A percentile compares a stretch with the other conserved stretches of the same genome.
Conservation (phyloP, 1,284 basidiomycete species). For the Pterulicium gracile region DNA sequence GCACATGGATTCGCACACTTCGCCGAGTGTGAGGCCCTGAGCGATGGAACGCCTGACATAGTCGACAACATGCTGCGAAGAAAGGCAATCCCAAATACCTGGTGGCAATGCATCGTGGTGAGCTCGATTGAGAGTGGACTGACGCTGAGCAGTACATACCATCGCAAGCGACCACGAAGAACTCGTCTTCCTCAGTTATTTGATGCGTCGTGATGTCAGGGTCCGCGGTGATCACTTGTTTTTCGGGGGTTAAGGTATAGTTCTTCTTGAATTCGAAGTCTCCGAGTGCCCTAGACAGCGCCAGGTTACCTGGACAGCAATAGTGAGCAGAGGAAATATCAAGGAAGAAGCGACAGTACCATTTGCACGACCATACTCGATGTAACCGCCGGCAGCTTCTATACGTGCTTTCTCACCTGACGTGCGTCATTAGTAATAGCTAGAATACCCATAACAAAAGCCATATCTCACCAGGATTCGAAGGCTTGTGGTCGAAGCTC, state of each 20-base stretch:
- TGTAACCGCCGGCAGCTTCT: slow-evolving; percentile 88
- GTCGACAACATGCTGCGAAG: slow-evolving; percentile 90
- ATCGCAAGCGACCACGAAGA: slow-evolving; percentile 93
- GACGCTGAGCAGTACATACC: slow-evolving; percentile 46
- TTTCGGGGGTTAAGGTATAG: slow-evolving; percentile 68
- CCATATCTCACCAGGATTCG: slow-evolving; percentile 57
- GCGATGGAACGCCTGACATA: slow-evolving; percentile 80
- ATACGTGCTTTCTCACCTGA: slow-evolving; percentile 84
- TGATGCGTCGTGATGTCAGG: slow-evolving; percentile 85
- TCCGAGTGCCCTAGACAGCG: slow-evolving; percentile 89
- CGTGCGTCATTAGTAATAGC: slow-evolving; percentile 9
- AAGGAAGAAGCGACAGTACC: slow-evolving; percentile 38
- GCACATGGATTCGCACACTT: slow-evolving; percentile 88
- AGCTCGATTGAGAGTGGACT: slow-evolving; percentile 4
- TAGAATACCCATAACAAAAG: slow-evolving; percentile 5
- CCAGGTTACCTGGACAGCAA: slow-evolving; percentile 75
- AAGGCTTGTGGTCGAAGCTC: slow-evolving; percentile 95
- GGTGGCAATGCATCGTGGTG: slow-evolving; percentile 10
- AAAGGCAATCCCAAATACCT: slow-evolving; percentile 99
- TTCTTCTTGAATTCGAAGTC: slow-evolving; percentile 99
- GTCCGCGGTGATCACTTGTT: slow-evolving; percentile 92
- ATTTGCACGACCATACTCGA: slow-evolving; percentile 96
- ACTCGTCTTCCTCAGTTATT: slow-evolving; percentile 86
- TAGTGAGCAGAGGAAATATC: slow-evolving; percentile 4
- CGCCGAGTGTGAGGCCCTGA: slow-evolving; percentile 67